These are phyloP conservation scores for Tricladium varicosporioides DNA, from an alignment of 2,329 filamentous ascomycete species.

Conservation along the genomic window DNA sequence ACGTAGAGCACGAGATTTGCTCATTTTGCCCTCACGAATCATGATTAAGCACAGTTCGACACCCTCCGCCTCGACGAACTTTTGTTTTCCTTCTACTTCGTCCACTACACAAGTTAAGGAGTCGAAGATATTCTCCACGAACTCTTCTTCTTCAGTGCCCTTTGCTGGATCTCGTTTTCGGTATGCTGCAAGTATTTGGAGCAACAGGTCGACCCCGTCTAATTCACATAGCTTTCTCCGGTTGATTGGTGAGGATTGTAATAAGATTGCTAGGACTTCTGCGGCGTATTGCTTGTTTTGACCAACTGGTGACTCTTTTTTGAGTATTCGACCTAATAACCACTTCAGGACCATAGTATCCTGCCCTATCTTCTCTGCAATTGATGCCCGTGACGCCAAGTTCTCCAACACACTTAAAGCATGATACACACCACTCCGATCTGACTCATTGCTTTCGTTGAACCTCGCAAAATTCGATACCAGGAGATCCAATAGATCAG, in stretches of 20 bases:
- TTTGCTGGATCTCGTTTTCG: slow-evolving; percentile 82
- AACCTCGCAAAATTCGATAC: slow-evolving; percentile 77
- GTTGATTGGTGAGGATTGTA: slow-evolving; percentile 71
- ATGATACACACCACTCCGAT: slow-evolving; percentile 84
- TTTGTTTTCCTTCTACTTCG: slow-evolving; percentile 69
- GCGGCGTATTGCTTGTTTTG: slow-evolving; percentile 97
- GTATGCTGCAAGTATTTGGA: slow-evolving; percentile 83
- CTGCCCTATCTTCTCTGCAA: slow-evolving; percentile 70
- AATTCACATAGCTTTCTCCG: slow-evolving; percentile 59
- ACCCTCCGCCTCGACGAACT: slow-evolving; percentile 87
- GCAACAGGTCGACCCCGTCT: slow-evolving; percentile 74
- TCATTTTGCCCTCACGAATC: slow-evolving; percentile 83
- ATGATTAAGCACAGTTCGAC: slow-evolving; percentile 90
- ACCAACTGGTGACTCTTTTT: slow-evolving; percentile 63
- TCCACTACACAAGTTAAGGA: slow-evolving; percentile 78
- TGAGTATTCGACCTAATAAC: slow-evolving; percentile 73
- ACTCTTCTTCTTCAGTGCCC: slow-evolving; percentile 89
- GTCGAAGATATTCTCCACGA: slow-evolving; percentile 91
- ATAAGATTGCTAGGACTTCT: slow-evolving; percentile 84
- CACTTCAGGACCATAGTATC: slow-evolving; percentile 70
- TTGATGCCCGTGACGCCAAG: slow-evolving; percentile 66
- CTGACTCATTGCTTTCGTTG: slow-evolving; percentile 71
- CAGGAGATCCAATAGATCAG: slow-evolving; percentile 71
- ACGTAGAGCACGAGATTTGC: slow-evolving; percentile 73
- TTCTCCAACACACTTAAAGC: slow-evolving; percentile 82